Evolutionary conservation across 2,329 filamentous ascomycete genomes (phyloP).

Genomic region (Botrytis fabae): DNA sequence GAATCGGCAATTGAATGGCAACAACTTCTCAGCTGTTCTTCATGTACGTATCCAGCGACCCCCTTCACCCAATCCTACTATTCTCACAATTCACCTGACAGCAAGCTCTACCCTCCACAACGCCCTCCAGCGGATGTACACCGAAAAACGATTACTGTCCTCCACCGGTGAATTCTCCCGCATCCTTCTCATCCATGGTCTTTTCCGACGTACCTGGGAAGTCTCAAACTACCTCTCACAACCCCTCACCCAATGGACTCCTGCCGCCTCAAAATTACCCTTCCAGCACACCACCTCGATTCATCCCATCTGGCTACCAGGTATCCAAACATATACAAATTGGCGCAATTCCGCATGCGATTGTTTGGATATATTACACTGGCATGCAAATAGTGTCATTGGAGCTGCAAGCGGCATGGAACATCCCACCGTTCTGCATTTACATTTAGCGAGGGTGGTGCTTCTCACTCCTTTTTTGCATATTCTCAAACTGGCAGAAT

Average conservation of each 20-base stretch:
- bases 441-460: constrained; percentile 39
- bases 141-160: constrained; percentile 49
- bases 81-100: background rate
- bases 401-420: constrained; percentile 45
- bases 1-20: background rate
- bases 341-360: constrained; percentile 48
- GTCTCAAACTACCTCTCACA: constrained; percentile 45
- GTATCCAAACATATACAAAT: constrained; percentile 43
- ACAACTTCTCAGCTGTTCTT: constrained; percentile 9
- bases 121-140: constrained; percentile 49
- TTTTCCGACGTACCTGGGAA: constrained; percentile 52
- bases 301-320: background rate
- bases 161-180: constrained; percentile 51
- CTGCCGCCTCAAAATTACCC: background rate
- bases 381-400: constrained; percentile 46
- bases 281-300: background rate
- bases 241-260: constrained; percentile 10
- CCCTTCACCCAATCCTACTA: background rate
- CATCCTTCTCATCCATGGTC: constrained; percentile 50
- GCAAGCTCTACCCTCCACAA: constrained; percentile 44
- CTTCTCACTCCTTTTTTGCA: constrained; percentile 43
- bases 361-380: constrained; percentile 47
- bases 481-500: constrained; percentile 30
- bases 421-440: constrained; percentile 44
- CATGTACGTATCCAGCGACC: background rate